A percentile compares a stretch with the other conserved stretches of the same genome.
These are phyloP conservation scores for Apiotrichum laibachii DNA, from an alignment of 1,284 basidiomycete genomes.

Conservation along the genomic window DNA sequence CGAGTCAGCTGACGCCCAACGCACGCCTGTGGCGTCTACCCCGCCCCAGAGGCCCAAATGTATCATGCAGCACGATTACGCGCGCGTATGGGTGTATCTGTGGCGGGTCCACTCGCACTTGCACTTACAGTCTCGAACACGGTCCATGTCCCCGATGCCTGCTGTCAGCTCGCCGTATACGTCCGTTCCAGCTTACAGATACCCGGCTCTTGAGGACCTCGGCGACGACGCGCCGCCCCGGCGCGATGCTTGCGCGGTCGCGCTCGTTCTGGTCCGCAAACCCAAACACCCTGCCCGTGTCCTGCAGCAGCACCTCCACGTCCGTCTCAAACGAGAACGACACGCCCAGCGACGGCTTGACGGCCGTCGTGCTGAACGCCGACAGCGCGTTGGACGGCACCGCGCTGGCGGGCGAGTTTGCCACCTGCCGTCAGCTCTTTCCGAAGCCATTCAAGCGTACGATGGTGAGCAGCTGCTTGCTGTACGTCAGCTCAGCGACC, in stretches of 20 bases:
- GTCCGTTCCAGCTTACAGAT: constrained; percentile 28
- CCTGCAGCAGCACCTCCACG: constrained; percentile 44
- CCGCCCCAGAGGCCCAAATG: no score
- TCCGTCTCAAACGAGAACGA: constrained; percentile 41
- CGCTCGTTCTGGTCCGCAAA: constrained; percentile 43
- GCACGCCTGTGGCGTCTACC: no score
- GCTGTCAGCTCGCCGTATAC: neutral
- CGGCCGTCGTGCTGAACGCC: constrained; percentile 39
- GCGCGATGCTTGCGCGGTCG: constrained; percentile 28
- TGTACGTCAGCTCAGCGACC: constrained; percentile 35
- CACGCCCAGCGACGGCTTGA: constrained; percentile 44
- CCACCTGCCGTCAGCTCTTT: constrained; percentile 27
- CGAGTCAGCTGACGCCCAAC: constrained; percentile 11
- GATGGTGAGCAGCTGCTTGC: constrained; percentile 27
- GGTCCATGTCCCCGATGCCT: constrained; percentile 42
- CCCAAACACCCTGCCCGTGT: constrained; percentile 44
- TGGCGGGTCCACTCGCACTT: no score
- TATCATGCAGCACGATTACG: no score
- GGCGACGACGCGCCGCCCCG: constrained; percentile 40
- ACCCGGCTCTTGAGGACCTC: constrained; percentile 47
- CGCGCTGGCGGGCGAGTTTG: constrained; percentile 34
- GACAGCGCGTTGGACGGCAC: constrained; percentile 40
- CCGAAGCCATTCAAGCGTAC: constrained; percentile 21
- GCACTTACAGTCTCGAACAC: constrained; percentile 47
- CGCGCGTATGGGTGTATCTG: no score